Base-by-base conservation (phyloP, 768 basidiomycete species). In the Tylopilus rubrobrunneus region DNA sequence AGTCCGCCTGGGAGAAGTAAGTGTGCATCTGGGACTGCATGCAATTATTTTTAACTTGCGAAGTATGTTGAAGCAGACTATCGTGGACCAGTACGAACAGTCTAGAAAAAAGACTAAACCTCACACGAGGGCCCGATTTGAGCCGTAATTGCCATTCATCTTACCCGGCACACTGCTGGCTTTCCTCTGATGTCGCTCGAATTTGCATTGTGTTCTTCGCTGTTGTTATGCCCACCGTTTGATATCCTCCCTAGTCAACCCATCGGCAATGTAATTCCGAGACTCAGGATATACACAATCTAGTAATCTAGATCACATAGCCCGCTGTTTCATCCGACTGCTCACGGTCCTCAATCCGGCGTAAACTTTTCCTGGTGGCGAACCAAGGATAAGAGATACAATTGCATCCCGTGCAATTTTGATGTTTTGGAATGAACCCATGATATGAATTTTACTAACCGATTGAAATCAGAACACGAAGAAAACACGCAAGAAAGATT, bases 391-490 rank as follows among this genome's bases (percentile, higher is more conserved):
- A 19, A 97, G 81, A 14, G 92, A 93, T 27, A 97, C 95, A 57
- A 99, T 86, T 7, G 97, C 94, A 70, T 98, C 96, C 52, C 95
- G 82, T 0, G 97, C 97, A 53, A 98, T 83, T 73, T 96, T 97
- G 78, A 99, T 98, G 66, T 97, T 97, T 76, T 95, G 92, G 76
- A 97, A 98, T 15, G 95, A 96, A 23, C 97, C 97, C 71, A 99
- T 86, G 62, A 99, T 98, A 63, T 98, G 95, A 37, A 99, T 97
- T 81, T 97, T 95, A 28, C 95, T 97, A 63, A 7, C 57, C 56
- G 21, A 57, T 17, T 19, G 28, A 19, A 19, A 36, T 66, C 19
- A 63, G 44, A 48, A 56, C 47, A 46, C 15, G 17, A 37, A 7
- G 21, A 5, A 41, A 29, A 29, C 9, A 27, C 9, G 21, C 27